These are phyloP conservation scores for Ascomycota sp. DNA, from an alignment of 2,329 filamentous ascomycete species.

Conservation along the genomic window DNA sequence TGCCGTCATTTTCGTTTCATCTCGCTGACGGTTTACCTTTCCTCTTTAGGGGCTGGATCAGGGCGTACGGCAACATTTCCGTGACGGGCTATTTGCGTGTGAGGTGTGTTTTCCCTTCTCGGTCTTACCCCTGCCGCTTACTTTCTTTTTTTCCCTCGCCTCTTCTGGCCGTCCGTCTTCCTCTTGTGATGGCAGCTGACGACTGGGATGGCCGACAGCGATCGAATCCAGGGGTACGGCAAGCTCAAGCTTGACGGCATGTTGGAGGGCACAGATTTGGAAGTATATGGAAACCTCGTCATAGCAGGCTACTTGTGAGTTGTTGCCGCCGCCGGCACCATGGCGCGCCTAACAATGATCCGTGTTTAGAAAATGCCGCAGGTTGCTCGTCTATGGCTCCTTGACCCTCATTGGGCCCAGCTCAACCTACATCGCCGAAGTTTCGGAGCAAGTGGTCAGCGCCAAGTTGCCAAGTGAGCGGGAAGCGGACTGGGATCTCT, in stretches of 20 bases:
- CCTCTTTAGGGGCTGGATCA: constrained; percentile 23
- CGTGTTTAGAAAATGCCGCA: constrained; percentile 21
- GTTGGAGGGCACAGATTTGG: constrained; percentile 20
- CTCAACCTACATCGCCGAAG: constrained; percentile 22
- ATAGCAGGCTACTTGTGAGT: constrained; percentile 24
- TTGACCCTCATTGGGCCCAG: constrained; percentile 23
- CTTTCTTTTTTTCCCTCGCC: no score
- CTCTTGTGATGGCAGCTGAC: no score
- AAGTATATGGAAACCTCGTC: constrained; percentile 25
- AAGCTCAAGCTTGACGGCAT: constrained; percentile 23
- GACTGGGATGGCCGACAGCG: no score
- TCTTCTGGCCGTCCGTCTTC: no score
- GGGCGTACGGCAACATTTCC: constrained; percentile 24
- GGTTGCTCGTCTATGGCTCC: constrained; percentile 22
- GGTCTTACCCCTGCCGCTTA: no score
- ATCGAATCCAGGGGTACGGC: constrained; percentile 25
- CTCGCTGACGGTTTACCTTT: no score
- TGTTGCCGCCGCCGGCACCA: no score
- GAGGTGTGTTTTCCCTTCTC: no score
- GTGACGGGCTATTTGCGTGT: constrained; percentile 18
- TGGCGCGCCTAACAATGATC: no score
- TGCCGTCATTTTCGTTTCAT: no score
- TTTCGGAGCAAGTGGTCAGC: constrained; percentile 21
- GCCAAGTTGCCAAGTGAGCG: constrained; percentile 20
- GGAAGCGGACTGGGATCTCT: constrained; percentile 20